Evolutionary conservation across 495 filamentous ascomycete genomes (phyloP).

Genomic region (Wilcoxina mikolae): DNA sequence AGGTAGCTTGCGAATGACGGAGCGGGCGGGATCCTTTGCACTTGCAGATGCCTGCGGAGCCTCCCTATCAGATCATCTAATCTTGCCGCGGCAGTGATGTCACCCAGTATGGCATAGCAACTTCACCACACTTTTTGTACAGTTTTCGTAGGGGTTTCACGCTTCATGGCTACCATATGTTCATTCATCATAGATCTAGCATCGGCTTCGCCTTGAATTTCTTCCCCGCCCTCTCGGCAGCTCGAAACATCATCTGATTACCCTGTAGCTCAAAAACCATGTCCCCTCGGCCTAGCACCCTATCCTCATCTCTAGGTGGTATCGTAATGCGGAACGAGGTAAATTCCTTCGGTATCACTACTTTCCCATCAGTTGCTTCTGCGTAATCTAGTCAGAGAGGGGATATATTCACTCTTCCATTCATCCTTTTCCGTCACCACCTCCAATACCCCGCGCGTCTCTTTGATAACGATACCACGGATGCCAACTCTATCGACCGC

Average conservation of each 20-base stretch:
- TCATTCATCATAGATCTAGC: constrained; percentile 55
- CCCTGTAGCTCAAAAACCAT: constrained; percentile 80
- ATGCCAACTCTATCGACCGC: constrained; percentile 72
- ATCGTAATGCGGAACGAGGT: constrained; percentile 70
- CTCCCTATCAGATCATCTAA: background rate
- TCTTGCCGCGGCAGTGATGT: background rate
- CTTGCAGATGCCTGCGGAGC: background rate
- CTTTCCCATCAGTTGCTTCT: constrained; percentile 7
- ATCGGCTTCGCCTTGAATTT: constrained; percentile 73
- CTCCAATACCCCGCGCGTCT: constrained; percentile 75
- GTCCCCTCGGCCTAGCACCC: constrained; percentile 14
- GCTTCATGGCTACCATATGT: too few species aligned
- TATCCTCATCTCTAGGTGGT: constrained; percentile 18
- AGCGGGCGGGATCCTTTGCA: background rate
- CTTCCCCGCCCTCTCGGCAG: constrained; percentile 71
- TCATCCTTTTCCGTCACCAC: constrained; percentile 51
- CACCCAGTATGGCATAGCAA: too few species aligned
- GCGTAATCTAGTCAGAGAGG: constrained; percentile 1
- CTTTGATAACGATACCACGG: constrained; percentile 72
- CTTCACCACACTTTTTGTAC: too few species aligned
- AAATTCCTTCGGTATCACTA: constrained; percentile 74
- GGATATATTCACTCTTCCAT: constrained; percentile 49
- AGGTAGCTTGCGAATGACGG: background rate
- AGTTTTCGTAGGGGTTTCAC: too few species aligned
- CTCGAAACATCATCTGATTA: constrained; percentile 66